These are phyloP conservation scores for Melocanna baccifera DNA, from an alignment of 176 grass and related monocot species.

Conservation along the genomic window DNA sequence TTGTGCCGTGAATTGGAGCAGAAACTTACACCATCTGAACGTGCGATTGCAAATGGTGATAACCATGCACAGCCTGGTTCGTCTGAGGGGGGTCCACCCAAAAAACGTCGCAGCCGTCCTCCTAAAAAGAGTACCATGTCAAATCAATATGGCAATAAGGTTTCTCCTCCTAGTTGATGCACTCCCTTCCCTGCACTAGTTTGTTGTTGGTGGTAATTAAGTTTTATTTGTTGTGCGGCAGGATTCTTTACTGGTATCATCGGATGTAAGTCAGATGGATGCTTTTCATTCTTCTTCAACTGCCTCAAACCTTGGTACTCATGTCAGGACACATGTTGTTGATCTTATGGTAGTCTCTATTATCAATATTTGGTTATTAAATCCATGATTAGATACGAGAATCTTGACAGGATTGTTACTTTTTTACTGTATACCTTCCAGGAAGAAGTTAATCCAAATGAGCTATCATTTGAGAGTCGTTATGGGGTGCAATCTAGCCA, in stretches of 20 bases:
- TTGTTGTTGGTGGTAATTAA: slow-evolving; percentile 15
- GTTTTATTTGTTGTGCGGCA: slow-evolving; percentile 7
- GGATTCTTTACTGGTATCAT: slow-evolving; percentile 50
- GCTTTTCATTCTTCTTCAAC: slow-evolving; percentile 60
- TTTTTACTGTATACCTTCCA: slow-evolving; percentile 29
- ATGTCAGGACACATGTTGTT: slow-evolving; percentile 57
- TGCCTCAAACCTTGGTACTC: slow-evolving; percentile 61
- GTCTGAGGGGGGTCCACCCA: slow-evolving; percentile 46
- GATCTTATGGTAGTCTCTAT: slow-evolving; percentile 60
- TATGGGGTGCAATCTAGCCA: slow-evolving; percentile 54
- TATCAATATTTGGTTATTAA: not conserved
- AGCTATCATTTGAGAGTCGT: slow-evolving; percentile 63
- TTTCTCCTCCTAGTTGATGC: slow-evolving; percentile 3
- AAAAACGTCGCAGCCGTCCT: slow-evolving; percentile 71
- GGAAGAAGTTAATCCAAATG: slow-evolving; percentile 77
- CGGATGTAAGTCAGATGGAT: slow-evolving; percentile 46
- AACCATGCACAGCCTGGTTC: slow-evolving; percentile 47
- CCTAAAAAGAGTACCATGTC: slow-evolving; percentile 60
- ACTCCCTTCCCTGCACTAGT: not conserved
- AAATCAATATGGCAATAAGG: slow-evolving; percentile 41
- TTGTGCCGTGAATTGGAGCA: slow-evolving; percentile 58
- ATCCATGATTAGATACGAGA: not conserved
- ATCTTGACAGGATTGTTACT: slow-evolving; percentile 3
- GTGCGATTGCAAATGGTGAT: slow-evolving; percentile 41
- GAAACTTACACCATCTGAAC: slow-evolving; percentile 53